Conservation (phyloP, 768 basidiomycete species). For the Floccularia luteovirens region DNA sequence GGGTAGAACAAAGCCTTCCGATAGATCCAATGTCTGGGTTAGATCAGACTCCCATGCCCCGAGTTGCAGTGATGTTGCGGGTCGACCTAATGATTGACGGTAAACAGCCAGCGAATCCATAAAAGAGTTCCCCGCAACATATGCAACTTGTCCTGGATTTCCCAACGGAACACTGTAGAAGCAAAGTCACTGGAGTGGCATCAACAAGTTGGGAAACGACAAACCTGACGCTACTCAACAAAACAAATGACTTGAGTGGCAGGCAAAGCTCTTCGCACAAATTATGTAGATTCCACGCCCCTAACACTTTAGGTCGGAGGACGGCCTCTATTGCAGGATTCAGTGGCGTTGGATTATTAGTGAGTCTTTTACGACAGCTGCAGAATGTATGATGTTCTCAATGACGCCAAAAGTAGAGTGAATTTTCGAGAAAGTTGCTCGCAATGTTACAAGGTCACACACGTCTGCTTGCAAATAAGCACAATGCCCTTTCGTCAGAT, state of each 20-base stretch:
- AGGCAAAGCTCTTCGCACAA: constrained; percentile 17
- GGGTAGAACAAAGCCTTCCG: constrained; percentile 4
- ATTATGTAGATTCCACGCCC: constrained; percentile 23
- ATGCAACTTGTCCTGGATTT: constrained; percentile 13
- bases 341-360: constrained; percentile 14
- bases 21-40: constrained; percentile 6
- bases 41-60: constrained; percentile 14
- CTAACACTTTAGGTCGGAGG: constrained; percentile 18
- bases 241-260: constrained; percentile 18
- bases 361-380: constrained; percentile 18
- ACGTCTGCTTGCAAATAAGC: constrained; percentile 20
- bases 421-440: constrained; percentile 12
- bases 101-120: constrained; percentile 11
- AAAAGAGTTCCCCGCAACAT: constrained; percentile 13
- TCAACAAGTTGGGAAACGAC: background rate
- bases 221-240: constrained; percentile 9
- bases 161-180: constrained; percentile 10
- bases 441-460: constrained; percentile 13
- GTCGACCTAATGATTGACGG: constrained; percentile 7
- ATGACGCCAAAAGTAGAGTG: constrained; percentile 11
- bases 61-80: constrained; percentile 11
- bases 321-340: constrained; percentile 14
- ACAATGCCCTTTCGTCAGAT: constrained; percentile 7
- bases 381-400: constrained; percentile 20
- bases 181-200: background rate